These are phyloP conservation scores for Fusarium udum DNA, from an alignment of 2,329 filamentous ascomycete genomes.

Conservation along the genomic window DNA sequence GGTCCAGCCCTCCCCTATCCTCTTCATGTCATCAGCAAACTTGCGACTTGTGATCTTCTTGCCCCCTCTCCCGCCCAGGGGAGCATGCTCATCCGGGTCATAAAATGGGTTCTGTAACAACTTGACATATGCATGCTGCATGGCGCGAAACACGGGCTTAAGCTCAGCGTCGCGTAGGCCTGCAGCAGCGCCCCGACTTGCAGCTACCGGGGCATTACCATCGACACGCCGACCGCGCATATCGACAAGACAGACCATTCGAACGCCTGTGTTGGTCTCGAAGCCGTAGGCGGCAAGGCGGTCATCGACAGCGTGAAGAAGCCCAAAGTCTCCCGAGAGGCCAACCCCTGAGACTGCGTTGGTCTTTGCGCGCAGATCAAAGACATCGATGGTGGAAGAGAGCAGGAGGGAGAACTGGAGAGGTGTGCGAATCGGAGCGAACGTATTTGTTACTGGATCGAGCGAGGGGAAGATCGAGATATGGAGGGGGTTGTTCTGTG, in stretches of 20 bases:
- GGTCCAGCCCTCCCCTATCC: constrained; percentile 86
- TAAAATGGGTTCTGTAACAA: constrained; percentile 96
- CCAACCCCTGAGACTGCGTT: constrained; percentile 62
- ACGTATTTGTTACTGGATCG: constrained; percentile 63
- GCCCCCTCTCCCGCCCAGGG: constrained; percentile 61
- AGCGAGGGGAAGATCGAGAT: constrained; percentile 87
- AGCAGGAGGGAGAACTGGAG: constrained; percentile 93
- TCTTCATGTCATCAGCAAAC: constrained; percentile 84
- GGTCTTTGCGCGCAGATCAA: constrained; percentile 82
- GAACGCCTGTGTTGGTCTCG: constrained; percentile 94
- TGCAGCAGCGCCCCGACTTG: constrained; percentile 55
- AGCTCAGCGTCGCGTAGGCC: constrained; percentile 87
- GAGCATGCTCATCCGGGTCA: constrained; percentile 83
- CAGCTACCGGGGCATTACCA: constrained; percentile 30
- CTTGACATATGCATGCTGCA: constrained; percentile 91
- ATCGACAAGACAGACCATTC: constrained; percentile 90
- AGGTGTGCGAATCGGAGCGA: constrained; percentile 70
- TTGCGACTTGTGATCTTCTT: constrained; percentile 81
- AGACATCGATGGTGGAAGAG: constrained; percentile 91
- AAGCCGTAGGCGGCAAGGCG: constrained; percentile 93
- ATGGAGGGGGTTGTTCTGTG: constrained; percentile 97
- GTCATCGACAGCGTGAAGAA: constrained; percentile 94
- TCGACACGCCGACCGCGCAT: constrained; percentile 76
- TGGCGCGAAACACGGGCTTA: constrained; percentile 87
- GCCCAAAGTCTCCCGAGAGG: constrained; percentile 84